Base-by-base conservation (phyloP, 257 asterid species). In the Nicotiana paniculata region DNA sequence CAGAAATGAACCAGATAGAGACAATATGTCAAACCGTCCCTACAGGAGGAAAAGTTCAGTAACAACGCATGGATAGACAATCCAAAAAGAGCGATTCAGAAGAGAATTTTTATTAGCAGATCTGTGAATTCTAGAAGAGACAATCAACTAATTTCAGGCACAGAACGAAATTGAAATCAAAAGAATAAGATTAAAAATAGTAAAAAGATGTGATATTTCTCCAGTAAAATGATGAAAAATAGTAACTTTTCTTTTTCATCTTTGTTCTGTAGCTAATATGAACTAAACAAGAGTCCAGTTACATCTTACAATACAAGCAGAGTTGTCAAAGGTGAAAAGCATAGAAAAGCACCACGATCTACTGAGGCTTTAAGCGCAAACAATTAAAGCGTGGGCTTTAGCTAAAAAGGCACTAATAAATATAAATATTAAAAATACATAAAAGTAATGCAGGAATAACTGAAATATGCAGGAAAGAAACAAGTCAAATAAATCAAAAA, bases 1-100 rank as follows among this genome's bases (percentile, higher is more conserved):
- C 89, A 89, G 84, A 85, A 88, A 91, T 13, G 93, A 91, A 28
- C 96, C 96, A 2, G 92, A 88, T 16, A 91, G 90, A 78, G 92
- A 87, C 85, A 90, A 63, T 37, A 91, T 85, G 79, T 91, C 93
- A 80, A 86, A 91, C 61, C 90, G 89, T 61, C 93, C 96, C 93
- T 74, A 74, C 79, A 74, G 4, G 63, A 48, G 63, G 24, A 48
- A 48, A 74, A 51, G 46, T 51, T 62, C 24, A 21, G 6, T 58
- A 74, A 74, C 15, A 51, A 51, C 9, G 76, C 53, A 67, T 16
- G 28, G 53, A 35, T 51, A 74, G 16, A 6, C 62, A 24, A 74
- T 51, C 26, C 9, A 3, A 26, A 74, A 48, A 74, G 63, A 74
- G 63, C 8, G 9, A 74, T 13, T 21, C 79, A 48, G 39, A 74